phyloP scores from a whole-genome alignment of 371 early-diverging fungal species.

The Mortierella sp. region DNA sequence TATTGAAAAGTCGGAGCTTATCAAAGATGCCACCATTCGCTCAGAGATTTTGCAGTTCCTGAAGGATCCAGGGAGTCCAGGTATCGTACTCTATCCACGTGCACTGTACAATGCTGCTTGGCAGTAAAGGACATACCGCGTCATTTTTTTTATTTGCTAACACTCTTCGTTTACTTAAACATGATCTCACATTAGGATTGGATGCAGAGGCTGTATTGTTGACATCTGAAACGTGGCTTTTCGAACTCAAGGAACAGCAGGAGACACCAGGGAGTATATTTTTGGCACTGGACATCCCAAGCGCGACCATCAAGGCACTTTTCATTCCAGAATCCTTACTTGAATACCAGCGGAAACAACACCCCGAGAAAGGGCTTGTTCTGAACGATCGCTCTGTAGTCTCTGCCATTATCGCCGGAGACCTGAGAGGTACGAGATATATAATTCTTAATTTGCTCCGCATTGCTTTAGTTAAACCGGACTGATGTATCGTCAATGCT shows the following conservation, averaged over 20 bases:
- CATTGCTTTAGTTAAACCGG: too few relatives aligned
- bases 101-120: neutral
- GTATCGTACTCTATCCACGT: conserved; percentile 11
- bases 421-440: conserved; percentile 27
- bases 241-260: conserved; percentile 40
- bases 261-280: conserved; percentile 32
- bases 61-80: conserved; percentile 30
- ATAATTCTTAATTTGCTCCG: neutral
- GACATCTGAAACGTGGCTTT: conserved; percentile 43
- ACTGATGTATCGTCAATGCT: neutral
- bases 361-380: conserved; percentile 24
- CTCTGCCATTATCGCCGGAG: conserved; percentile 37
- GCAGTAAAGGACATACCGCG: too few relatives aligned
- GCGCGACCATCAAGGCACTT: conserved; percentile 34
- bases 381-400: conserved; percentile 29
- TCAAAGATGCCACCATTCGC: conserved; percentile 27
- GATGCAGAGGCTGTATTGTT: conserved; percentile 10
- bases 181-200: conserved; percentile 12
- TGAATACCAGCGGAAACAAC: conserved; percentile 15
- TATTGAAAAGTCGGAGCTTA: conserved; percentile 33
- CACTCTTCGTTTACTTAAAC: neutral
- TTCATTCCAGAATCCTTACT: conserved; percentile 39
- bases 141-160: neutral
- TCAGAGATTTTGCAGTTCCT: conserved; percentile 29
- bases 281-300: conserved; percentile 39